A percentile compares a stretch with the other conserved stretches of the same genome.
These are phyloP conservation scores for Chlorella vulgaris DNA, from an alignment of 139 green algal genomes.

Conservation along the genomic window DNA sequence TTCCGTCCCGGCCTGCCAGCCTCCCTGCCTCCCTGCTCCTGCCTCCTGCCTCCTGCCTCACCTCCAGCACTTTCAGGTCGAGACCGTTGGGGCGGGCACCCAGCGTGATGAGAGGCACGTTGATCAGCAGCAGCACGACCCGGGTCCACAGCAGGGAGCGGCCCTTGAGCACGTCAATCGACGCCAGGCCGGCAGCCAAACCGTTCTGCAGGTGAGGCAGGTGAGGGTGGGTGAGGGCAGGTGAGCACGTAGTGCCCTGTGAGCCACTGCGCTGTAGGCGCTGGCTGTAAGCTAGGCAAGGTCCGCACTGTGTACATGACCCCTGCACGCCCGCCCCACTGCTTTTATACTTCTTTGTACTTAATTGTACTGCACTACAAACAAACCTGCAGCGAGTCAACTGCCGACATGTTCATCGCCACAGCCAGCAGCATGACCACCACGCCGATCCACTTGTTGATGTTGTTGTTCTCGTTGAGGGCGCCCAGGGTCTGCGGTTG, in stretches of 20 bases:
- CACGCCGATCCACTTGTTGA: slow-evolving; percentile 62
- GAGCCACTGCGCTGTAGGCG: background rate
- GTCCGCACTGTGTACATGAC: background rate
- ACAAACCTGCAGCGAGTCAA: slow-evolving; percentile 69
- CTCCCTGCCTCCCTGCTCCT: too few species aligned
- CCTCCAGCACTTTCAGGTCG: slow-evolving; percentile 55
- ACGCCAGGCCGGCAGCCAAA: slow-evolving; percentile 40
- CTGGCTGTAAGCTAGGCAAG: background rate
- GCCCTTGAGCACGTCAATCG: slow-evolving; percentile 49
- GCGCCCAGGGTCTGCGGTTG: slow-evolving; percentile 6
- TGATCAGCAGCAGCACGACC: slow-evolving; percentile 70
- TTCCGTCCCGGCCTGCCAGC: too few species aligned
- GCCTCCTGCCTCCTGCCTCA: background rate
- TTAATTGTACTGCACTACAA: too few species aligned
- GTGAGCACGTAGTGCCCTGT: background rate
- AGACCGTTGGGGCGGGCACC: slow-evolving; percentile 30
- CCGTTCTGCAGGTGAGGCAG: slow-evolving; percentile 51
- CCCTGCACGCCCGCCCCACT: background rate
- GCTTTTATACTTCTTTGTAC: too few species aligned
- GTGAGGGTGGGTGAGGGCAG: background rate
- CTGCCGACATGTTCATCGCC: slow-evolving; percentile 74
- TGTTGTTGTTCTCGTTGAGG: background rate
- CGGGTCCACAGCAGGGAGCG: slow-evolving; percentile 57
- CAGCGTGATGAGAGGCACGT: slow-evolving; percentile 71
- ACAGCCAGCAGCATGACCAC: slow-evolving; percentile 64